Base-by-base conservation (phyloP, 441 rosid species). In the Mallotus repandus region DNA sequence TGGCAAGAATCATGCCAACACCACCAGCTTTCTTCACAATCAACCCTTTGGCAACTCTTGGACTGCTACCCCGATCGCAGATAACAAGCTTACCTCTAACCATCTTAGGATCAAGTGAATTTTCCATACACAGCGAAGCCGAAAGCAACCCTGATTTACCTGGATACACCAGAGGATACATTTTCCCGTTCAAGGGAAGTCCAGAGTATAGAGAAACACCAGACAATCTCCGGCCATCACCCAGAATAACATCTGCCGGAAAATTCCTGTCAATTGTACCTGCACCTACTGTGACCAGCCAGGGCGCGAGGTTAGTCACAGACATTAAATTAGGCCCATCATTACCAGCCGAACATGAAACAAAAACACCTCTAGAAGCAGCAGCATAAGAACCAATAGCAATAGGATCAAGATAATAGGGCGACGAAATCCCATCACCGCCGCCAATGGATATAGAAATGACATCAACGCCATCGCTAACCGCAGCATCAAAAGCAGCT, bases 21-120 rank as follows among this genome's bases (percentile, higher is more conserved):
- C 97, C 96, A 0, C 97, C 93, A 0, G 93, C 94, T 72, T 89
- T 85, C 82, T 87, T 89, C 46, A 92, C 97, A 9, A 88, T 94
- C 22, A 90, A 70, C 4, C 97, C 96, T 65, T 92, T 90, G 1
- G 91, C 89, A 18, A 87, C 96, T 38, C 94, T 75, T 0, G 96
- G 81, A 54, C 90, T 90, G 35, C 97, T 89, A 48, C 93, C 95
- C 0, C 97, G 77, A 50, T 90, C 95, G 0, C 97, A 91, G 19
- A 93, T 84, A 2, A 91, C 92, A 4, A 91, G 89, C 76, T 88
- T 91, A 9, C 93, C 94, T 71, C 72, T 82, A 55, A 91, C 90
- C 16, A 66, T 61, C 15, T n/a, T 78, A 22, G 96, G 89, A 50
- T 93, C 89, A 4, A 93, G 84, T 1, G 97, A 81, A 63, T 86